A percentile compares a stretch with the other conserved stretches of the same genome.
Conservation (phyloP, 148 eudicot genomes). For the Silene conica region DNA sequence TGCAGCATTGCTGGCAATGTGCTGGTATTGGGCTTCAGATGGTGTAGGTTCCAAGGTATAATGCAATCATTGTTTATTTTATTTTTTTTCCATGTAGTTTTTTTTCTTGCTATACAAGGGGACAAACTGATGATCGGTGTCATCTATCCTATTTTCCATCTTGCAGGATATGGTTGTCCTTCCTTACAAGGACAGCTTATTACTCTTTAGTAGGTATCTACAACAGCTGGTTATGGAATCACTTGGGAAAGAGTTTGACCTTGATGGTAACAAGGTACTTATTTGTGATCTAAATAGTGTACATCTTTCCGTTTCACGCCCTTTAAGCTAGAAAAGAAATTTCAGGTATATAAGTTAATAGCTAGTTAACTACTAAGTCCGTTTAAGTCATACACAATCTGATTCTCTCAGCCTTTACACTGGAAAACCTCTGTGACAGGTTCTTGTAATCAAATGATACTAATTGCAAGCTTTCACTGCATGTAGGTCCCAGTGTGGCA, state of each 20-base stretch:
- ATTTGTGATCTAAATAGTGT: slow-evolving; percentile 1
- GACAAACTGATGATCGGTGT: neutral
- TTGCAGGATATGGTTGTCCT: slow-evolving; percentile 97
- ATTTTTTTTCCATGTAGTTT: neutral
- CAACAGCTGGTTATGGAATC: slow-evolving; percentile 99
- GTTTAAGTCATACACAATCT: neutral
- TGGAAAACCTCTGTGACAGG: neutral
- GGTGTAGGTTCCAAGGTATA: slow-evolving; percentile 97
- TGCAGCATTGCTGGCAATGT: slow-evolving; percentile 88
- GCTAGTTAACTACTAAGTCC: neutral
- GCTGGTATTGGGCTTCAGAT: slow-evolving; percentile 98
- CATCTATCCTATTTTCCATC: neutral
- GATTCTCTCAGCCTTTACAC: neutral
- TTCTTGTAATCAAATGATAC: neutral
- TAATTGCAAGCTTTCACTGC: neutral
- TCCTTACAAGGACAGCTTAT: slow-evolving; percentile 96
- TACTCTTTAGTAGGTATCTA: slow-evolving; percentile 87
- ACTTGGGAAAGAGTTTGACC: slow-evolving; percentile 96
- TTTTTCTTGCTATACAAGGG: neutral
- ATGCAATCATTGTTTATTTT: slow-evolving; percentile 5
- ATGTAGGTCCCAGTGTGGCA: neutral
- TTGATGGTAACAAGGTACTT: slow-evolving; percentile 86
- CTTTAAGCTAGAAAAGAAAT: neutral
- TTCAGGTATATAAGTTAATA: neutral
- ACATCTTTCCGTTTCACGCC: neutral